A percentile compares a stretch with the other conserved stretches of the same genome.
Conservation (phyloP, 495 filamentous ascomycete species). For the Podospora fimiseda region DNA sequence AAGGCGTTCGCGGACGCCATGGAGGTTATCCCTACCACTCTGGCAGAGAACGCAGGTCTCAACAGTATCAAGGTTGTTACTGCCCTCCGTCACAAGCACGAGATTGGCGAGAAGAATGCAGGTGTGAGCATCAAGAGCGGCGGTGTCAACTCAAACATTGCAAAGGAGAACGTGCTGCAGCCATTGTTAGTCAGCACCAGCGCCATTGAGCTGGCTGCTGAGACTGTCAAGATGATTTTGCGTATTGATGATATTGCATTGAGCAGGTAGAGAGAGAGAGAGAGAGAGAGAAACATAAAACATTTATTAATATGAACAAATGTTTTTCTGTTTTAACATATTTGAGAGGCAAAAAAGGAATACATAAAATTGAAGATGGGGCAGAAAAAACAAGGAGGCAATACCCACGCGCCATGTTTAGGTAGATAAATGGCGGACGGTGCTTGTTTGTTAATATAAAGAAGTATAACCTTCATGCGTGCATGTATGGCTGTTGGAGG, state of each 20-base stretch:
- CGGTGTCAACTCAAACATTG: constrained; percentile 89
- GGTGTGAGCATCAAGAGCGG: constrained; percentile 96
- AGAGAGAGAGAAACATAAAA: constrained; percentile 2
- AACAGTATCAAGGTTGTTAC: constrained; percentile 99
- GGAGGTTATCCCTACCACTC: constrained; percentile 93
- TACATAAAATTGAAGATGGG: background rate
- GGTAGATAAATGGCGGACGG: no score
- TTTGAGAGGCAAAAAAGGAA: background rate
- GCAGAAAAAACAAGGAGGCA: no score
- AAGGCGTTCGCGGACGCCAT: constrained; percentile 97
- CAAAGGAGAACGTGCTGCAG: constrained; percentile 96
- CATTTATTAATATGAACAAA: background rate
- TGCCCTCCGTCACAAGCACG: constrained; percentile 87
- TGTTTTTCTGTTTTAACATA: no score
- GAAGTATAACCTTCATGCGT: no score
- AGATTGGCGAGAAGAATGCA: constrained; percentile 88
- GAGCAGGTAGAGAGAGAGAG: constrained; percentile 25
- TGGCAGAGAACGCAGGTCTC: constrained; percentile 94
- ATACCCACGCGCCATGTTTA: no score
- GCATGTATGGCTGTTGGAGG: no score
- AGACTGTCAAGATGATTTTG: constrained; percentile 98
- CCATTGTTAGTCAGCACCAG: constrained; percentile 93
- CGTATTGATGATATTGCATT: constrained; percentile 90
- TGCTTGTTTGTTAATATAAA: no score
- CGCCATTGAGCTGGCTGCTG: constrained; percentile 90